phyloP scores from a whole-genome alignment of 1,139 yeast species.

The Ogataea hybrid region DNA sequence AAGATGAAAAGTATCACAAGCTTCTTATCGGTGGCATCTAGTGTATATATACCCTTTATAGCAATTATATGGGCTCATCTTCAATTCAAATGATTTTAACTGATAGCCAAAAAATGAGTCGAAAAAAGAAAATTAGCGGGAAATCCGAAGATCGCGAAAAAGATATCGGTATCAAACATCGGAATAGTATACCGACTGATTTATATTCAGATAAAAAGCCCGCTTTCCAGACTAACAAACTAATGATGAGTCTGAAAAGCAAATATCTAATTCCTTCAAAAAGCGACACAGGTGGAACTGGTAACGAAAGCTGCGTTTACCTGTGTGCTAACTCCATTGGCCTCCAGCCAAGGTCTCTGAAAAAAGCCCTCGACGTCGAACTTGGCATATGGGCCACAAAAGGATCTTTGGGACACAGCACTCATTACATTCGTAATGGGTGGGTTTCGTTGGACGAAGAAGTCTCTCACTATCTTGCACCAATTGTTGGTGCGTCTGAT shows the following conservation, averaged over 20 bases:
- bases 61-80: not conserved
- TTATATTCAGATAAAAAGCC: not conserved
- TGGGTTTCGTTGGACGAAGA: not conserved
- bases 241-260: not conserved
- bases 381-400: not conserved
- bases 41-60: not conserved
- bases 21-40: not conserved
- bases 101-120: not conserved
- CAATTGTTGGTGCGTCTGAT: not conserved
- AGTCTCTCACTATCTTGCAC: not conserved
- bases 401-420: not conserved
- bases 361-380: not conserved
- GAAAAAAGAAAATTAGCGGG: not conserved
- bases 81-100: not conserved
- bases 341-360: not conserved
- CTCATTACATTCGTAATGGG: not conserved
- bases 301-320: not conserved
- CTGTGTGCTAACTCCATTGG: not conserved
- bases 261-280: not conserved
- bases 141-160: not conserved
- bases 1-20: not conserved
- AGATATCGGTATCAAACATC: not conserved
- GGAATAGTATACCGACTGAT: not conserved
- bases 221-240: not conserved
- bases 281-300: not conserved